A percentile compares a stretch with the other conserved stretches of the same genome.
Conservation (phyloP, 805 yeast species). For the Nadsonia fulvescens region DNA sequence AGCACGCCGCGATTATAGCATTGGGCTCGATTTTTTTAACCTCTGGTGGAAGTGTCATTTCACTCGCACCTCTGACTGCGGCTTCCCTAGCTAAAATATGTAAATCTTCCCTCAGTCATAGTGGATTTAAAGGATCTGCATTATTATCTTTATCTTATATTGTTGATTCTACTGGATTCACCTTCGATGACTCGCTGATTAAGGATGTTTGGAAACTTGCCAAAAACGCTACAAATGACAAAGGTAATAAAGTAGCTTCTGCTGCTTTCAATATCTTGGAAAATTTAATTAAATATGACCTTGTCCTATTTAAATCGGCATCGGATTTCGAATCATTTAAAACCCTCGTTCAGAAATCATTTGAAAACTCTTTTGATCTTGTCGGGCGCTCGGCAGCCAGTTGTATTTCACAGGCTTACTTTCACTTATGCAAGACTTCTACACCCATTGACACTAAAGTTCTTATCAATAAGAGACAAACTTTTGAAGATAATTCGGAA, state of each 20-base stretch:
- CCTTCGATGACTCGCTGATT: slow-evolving; percentile 17
- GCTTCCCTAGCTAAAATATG: slow-evolving; percentile 13
- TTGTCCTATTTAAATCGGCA: slow-evolving; percentile 10
- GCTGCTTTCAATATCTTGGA: slow-evolving; percentile 16
- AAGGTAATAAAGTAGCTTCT: slow-evolving; percentile 15
- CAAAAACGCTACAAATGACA: slow-evolving; percentile 12
- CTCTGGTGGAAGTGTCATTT: slow-evolving; percentile 16
- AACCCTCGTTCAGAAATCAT: slow-evolving; percentile 11
- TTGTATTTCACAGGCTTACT: slow-evolving; percentile 14
- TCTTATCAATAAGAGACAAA: not conserved
- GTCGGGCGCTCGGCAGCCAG: slow-evolving; percentile 16
- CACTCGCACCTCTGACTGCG: slow-evolving; percentile 17
- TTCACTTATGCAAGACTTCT: slow-evolving; percentile 6
- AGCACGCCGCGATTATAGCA: slow-evolving; percentile 13
- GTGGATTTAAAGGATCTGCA: slow-evolving; percentile 14
- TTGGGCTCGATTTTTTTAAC: slow-evolving; percentile 13
- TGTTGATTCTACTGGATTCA: slow-evolving; percentile 12
- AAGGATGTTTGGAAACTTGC: slow-evolving; percentile 19
- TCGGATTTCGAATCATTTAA: slow-evolving; percentile 16
- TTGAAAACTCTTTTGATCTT: slow-evolving; percentile 10
- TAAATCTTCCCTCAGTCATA: slow-evolving; percentile 11
- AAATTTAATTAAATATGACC: slow-evolving; percentile 11
- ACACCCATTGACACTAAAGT: no score
- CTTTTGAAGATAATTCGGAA: slow-evolving; percentile 4
- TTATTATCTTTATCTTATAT: slow-evolving; percentile 12